Conservation (phyloP, 306 rosid genomes). For the Oxytropis ochrocephala region DNA sequence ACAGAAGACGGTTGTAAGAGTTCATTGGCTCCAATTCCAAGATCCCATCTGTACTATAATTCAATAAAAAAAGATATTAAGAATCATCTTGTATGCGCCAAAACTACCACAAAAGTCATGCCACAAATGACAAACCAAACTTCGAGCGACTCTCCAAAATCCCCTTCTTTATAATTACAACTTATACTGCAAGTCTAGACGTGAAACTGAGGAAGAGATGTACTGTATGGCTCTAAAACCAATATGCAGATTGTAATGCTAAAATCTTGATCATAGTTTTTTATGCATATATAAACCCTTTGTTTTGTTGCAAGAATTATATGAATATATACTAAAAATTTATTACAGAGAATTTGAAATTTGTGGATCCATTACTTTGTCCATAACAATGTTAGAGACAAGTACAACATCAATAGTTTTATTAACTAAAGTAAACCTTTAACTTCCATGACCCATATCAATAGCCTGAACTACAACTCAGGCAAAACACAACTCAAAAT, state of each 20-base stretch:
- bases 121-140: conserved; percentile 21
- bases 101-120: conserved; percentile 13
- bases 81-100: background rate
- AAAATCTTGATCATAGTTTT: background rate
- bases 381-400: conserved; percentile 9
- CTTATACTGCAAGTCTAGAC: background rate
- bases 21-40: conserved; percentile 94
- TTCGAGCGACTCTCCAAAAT: background rate
- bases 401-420: background rate
- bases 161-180: background rate
- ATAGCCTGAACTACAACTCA: background rate
- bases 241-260: background rate
- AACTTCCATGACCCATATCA: background rate
- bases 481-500: conserved; percentile 6
- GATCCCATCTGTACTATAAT: conserved; percentile 68
- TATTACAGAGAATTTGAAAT: background rate
- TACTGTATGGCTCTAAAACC: background rate
- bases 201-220: background rate
- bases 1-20: conserved; percentile 88
- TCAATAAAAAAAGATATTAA: conserved; percentile 23
- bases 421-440: background rate
- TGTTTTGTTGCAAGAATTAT: background rate
- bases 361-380: too few relatives aligned
- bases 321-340: background rate
- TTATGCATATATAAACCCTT: background rate